A percentile compares a stretch with the other conserved stretches of the same genome.
These are phyloP conservation scores for Gomphus sp. DNA, from an alignment of 1,284 basidiomycete genomes.

Conservation along the genomic window DNA sequence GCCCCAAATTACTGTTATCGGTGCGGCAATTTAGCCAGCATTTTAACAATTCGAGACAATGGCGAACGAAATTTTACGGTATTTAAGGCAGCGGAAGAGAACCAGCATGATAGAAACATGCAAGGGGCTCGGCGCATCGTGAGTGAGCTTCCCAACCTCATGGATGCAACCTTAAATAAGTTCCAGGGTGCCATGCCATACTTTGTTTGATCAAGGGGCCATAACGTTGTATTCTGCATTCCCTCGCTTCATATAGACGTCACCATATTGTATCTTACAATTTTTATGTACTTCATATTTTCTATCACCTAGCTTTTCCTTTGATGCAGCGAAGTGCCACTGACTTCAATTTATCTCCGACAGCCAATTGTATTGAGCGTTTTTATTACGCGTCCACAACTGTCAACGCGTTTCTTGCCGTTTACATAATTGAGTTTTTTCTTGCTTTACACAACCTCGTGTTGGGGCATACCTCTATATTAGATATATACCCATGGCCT, in stretches of 20 bases:
- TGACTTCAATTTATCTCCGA: too few relatives aligned
- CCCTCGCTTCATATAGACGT: background rate
- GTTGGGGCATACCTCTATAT: background rate
- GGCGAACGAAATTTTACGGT: conserved; percentile 66
- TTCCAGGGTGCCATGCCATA: conserved; percentile 48
- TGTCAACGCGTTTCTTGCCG: conserved; percentile 1
- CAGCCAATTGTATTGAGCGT: background rate
- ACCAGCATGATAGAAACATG: conserved; percentile 70
- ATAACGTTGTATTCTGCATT: background rate
- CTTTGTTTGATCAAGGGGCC: conserved; percentile 39
- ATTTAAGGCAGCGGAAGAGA: conserved; percentile 79
- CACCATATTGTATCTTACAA: background rate
- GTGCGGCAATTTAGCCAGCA: conserved; percentile 73
- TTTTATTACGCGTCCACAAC: conserved; percentile 1
- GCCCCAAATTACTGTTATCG: conserved; percentile 96
- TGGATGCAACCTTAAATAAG: conserved; percentile 5
- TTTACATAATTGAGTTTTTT: background rate
- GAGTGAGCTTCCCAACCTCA: conserved; percentile 21
- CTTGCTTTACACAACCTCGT: background rate
- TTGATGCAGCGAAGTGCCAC: too few relatives aligned
- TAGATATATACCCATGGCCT: background rate
- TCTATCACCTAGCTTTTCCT: background rate
- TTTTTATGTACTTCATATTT: background rate
- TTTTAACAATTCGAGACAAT: conserved; percentile 60
- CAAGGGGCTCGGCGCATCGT: conserved; percentile 51